Percentiles rank a stretch among this genome's conserved stretches.
Conservation (phyloP, 179 eudicot genomes). For the Beta lomatogona region DNA sequence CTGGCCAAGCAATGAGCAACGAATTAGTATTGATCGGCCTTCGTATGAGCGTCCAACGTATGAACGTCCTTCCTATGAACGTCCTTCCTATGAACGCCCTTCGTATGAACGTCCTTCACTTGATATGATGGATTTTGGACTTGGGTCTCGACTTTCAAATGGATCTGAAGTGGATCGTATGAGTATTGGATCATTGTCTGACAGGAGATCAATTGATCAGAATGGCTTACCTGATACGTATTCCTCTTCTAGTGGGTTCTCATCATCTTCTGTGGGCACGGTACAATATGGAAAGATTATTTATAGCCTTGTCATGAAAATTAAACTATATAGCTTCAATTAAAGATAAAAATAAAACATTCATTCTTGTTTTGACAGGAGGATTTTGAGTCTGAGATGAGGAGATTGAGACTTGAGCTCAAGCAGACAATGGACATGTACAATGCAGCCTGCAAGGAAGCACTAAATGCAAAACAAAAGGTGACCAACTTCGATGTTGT, state of each 20-base stretch:
- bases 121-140: conserved; percentile 45
- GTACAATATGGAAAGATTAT: conserved; percentile 8
- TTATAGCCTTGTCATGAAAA: not conserved
- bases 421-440: conserved; percentile 94
- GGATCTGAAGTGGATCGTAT: conserved; percentile 53
- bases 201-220: conserved; percentile 36
- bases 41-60: conserved; percentile 17
- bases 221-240: conserved; percentile 27
- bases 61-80: too few species aligned
- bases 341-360: not conserved
- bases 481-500: not conserved
- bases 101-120: conserved; percentile 27
- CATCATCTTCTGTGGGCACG: conserved; percentile 26
- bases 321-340: not conserved
- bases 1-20: conserved; percentile 59
- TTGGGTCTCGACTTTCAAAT: conserved; percentile 45
- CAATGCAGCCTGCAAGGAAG: conserved; percentile 90
- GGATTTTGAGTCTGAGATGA: conserved; percentile 86
- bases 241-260: conserved; percentile 35
- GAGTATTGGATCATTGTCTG: conserved; percentile 42
- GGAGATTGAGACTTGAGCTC: conserved; percentile 70
- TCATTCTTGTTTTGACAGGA: conserved; percentile 47
- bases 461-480: conserved; percentile 75
- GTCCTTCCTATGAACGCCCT: too few species aligned
- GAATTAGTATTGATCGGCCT: conserved; percentile 35